Percentiles rank a stretch among this genome's conserved stretches.
Evolutionary conservation across 1,139 yeast genomes (phyloP).

Genomic region (Suhomyces guaymorum): DNA sequence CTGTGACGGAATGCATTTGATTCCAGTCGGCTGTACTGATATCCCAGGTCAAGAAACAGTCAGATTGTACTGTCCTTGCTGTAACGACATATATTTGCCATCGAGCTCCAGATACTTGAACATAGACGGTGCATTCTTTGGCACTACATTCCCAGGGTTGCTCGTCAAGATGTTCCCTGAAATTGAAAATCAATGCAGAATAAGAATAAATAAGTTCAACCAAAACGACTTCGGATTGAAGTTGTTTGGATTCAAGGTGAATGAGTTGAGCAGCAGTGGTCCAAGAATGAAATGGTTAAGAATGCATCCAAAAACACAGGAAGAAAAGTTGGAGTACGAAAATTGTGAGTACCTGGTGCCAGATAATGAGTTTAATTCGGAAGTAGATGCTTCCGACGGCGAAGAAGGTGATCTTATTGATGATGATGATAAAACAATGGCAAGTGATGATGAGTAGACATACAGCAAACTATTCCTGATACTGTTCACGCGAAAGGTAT

Average conservation of each 20-base stretch:
- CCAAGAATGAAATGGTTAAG: slow-evolving; percentile 96
- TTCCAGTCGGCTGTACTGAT: slow-evolving; percentile 92
- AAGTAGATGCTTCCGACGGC: slow-evolving; percentile 24
- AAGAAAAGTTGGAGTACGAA: slow-evolving; percentile 59
- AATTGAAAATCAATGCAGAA: slow-evolving; percentile 56
- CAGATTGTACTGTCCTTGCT: slow-evolving; percentile 88
- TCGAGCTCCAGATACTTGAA: slow-evolving; percentile 80
- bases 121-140: slow-evolving; percentile 95
- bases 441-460: slow-evolving; percentile 32
- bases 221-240: slow-evolving; percentile 64
- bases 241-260: slow-evolving; percentile 83
- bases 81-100: slow-evolving; percentile 88
- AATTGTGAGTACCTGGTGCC: slow-evolving; percentile 65
- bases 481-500: neutral
- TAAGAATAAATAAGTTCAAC: slow-evolving; percentile 54
- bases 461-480: too few relatives aligned
- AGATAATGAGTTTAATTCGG: slow-evolving; percentile 16
- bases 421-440: slow-evolving; percentile 50
- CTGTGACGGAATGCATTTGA: slow-evolving; percentile 88
- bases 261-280: slow-evolving; percentile 76
- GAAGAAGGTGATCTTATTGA: slow-evolving; percentile 28
- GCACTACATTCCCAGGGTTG: slow-evolving; percentile 92
- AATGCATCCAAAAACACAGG: slow-evolving; percentile 61
- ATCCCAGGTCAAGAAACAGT: slow-evolving; percentile 91
- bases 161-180: slow-evolving; percentile 89